These are phyloP conservation scores for Buxus sempervirens DNA, from an alignment of 164 flowering plant species.

Conservation along the genomic window DNA sequence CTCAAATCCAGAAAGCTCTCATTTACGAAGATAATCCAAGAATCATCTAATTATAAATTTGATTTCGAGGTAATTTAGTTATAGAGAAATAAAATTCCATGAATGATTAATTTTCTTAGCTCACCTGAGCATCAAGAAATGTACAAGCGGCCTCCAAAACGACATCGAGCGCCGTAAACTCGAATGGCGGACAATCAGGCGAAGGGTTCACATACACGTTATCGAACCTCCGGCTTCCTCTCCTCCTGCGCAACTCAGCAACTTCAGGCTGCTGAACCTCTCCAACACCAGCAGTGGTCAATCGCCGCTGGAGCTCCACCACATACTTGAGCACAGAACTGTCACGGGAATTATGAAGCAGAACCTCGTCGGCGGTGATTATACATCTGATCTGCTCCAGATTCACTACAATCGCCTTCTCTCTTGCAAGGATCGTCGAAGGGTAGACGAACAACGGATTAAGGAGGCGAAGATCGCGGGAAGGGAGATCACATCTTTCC, in stretches of 20 bases:
- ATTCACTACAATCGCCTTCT: slow-evolving; percentile 93
- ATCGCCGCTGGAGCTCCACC: slow-evolving; percentile 70
- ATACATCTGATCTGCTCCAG: slow-evolving; percentile 94
- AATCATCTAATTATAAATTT: not conserved
- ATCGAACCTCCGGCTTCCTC: slow-evolving; percentile 47
- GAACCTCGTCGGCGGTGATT: slow-evolving; percentile 86
- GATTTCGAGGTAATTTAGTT: no score
- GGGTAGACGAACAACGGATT: slow-evolving; percentile 93
- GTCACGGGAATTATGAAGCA: slow-evolving; percentile 74
- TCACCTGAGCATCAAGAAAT: slow-evolving; percentile 73
- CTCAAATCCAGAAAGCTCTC: not conserved
- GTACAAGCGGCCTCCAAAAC: slow-evolving; percentile 73
- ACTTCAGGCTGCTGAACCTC: slow-evolving; percentile 51
- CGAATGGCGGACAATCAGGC: slow-evolving; percentile 73
- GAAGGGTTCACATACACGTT: slow-evolving; percentile 42
- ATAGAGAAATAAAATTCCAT: no score
- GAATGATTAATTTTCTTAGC: not conserved
- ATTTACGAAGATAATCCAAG: not conserved
- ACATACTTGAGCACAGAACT: slow-evolving; percentile 80
- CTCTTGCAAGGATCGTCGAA: slow-evolving; percentile 83
- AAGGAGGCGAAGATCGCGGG: slow-evolving; percentile 86
- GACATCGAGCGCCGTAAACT: slow-evolving; percentile 75
- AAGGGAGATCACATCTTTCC: slow-evolving; percentile 89
- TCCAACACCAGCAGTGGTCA: slow-evolving; percentile 40
- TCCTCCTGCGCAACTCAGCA: slow-evolving; percentile 32